phyloP scores from a whole-genome alignment of 169 alveolate genomes.

The Plasmodium coatneyi region DNA sequence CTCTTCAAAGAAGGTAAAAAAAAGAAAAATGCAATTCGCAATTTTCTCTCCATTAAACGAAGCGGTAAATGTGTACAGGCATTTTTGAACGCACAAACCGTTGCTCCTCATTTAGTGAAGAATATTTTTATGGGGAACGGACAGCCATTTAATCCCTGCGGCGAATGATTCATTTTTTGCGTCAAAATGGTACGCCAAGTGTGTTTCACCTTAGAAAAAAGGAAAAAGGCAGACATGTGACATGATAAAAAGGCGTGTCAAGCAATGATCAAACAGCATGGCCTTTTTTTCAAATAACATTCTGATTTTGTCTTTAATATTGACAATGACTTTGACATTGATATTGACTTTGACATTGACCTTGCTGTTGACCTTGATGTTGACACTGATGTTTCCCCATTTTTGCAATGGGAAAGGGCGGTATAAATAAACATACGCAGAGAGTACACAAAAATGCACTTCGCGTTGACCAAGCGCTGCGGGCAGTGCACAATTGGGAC shows the following conservation, averaged over 20 bases:
- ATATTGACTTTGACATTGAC: neutral
- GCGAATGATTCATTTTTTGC: neutral
- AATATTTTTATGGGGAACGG: neutral
- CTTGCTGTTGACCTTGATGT: no score
- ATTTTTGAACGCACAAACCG: neutral
- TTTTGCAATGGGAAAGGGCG: neutral
- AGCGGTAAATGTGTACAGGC: neutral
- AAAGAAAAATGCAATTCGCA: neutral
- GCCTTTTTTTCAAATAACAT: neutral
- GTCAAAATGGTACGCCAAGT: neutral
- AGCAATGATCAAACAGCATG: neutral
- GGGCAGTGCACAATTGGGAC: neutral
- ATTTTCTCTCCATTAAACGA: neutral
- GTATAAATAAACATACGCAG: neutral
- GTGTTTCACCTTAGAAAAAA: neutral
- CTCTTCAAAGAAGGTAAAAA: neutral
- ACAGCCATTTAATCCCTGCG: neutral
- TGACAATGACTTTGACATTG: neutral
- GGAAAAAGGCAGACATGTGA: neutral
- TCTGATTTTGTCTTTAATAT: neutral
- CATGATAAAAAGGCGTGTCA: neutral
- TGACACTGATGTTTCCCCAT: neutral
- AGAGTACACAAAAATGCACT: neutral
- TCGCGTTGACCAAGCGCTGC: neutral
- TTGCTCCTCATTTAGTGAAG: neutral